Percentiles rank a stretch among this genome's conserved stretches.
phyloP scores from a whole-genome alignment of 352 stramenopile species.

The Phytophthora sp. region DNA sequence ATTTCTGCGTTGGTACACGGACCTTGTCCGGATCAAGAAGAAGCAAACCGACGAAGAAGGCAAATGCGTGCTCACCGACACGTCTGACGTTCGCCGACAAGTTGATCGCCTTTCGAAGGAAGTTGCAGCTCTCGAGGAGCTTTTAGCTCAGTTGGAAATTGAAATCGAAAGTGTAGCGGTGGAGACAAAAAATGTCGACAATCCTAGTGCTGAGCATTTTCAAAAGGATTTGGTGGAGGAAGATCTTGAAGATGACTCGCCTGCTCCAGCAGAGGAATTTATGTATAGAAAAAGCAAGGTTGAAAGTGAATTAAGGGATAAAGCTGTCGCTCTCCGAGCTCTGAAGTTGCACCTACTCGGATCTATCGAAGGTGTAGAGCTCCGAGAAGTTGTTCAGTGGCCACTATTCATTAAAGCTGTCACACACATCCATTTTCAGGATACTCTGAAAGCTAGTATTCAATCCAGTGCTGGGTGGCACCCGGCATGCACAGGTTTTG shows the following conservation, averaged over 20 bases:
- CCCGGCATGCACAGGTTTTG: slow-evolving; percentile 51
- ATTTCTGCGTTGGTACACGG: slow-evolving; percentile 68
- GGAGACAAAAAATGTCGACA: slow-evolving; percentile 1
- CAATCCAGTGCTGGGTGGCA: slow-evolving; percentile 44
- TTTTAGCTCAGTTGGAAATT: slow-evolving; percentile 50
- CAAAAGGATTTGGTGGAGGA: slow-evolving; percentile 17
- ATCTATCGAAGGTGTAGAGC: slow-evolving; percentile 62
- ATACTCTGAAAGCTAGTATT: slow-evolving; percentile 19
- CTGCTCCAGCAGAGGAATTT: slow-evolving; percentile 19
- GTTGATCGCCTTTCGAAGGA: slow-evolving; percentile 45
- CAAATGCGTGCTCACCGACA: slow-evolving; percentile 25
- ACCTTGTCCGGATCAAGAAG: slow-evolving; percentile 30
- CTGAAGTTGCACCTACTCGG: slow-evolving; percentile 60
- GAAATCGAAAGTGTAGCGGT: slow-evolving; percentile 33
- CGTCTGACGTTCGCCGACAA: slow-evolving; percentile 22
- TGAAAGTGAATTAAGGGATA: slow-evolving; percentile 35
- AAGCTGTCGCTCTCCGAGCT: slow-evolving; percentile 37
- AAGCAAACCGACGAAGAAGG: slow-evolving; percentile 2
- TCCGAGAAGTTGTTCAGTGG: slow-evolving; percentile 55
- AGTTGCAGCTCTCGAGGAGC: slow-evolving; percentile 33
- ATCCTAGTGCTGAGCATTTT: not conserved
- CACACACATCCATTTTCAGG: slow-evolving; percentile 54
- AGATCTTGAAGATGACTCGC: not conserved
- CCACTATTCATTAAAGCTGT: slow-evolving; percentile 62
- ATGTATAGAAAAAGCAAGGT: slow-evolving; percentile 25